A percentile compares a stretch with the other conserved stretches of the same genome.
These are phyloP conservation scores for Backusella australiensis DNA, from an alignment of 192 early-diverging fungal genomes.

Conservation along the genomic window DNA sequence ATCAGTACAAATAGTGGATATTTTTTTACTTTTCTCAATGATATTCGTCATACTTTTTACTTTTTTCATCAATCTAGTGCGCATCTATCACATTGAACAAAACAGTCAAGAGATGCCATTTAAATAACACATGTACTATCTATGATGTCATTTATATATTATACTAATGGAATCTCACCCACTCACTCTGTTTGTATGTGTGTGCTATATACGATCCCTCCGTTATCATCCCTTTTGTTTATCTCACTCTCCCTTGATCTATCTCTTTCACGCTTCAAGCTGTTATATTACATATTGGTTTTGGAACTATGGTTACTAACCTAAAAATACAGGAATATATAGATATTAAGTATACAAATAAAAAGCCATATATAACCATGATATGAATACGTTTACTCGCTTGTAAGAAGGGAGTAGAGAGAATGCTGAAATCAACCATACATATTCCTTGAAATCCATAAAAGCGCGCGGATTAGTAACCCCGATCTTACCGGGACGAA, in stretches of 20 bases:
- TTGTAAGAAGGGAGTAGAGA: neutral
- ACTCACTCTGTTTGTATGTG: no score
- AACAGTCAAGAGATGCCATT: neutral
- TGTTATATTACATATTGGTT: neutral
- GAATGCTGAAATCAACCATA: neutral
- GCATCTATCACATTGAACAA: neutral
- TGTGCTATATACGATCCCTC: no score
- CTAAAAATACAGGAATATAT: neutral
- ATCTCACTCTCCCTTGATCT: neutral
- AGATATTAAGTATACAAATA: neutral
- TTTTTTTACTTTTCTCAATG: neutral
- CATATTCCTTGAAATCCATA: neutral
- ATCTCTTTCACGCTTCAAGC: neutral
- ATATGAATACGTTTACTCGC: neutral
- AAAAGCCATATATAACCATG: neutral
- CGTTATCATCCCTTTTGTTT: neutral
- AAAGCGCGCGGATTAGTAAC: neutral
- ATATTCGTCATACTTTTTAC: neutral
- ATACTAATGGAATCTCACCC: neutral
- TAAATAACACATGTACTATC: neutral
- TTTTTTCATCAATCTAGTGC: neutral
- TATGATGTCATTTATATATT: neutral
- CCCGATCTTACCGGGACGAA: neutral
- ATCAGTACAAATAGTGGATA: no score
- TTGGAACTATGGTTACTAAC: neutral